Evolutionary conservation across 176 grass and related monocot genomes (phyloP).

Genomic region (Ensete ventricosum): DNA sequence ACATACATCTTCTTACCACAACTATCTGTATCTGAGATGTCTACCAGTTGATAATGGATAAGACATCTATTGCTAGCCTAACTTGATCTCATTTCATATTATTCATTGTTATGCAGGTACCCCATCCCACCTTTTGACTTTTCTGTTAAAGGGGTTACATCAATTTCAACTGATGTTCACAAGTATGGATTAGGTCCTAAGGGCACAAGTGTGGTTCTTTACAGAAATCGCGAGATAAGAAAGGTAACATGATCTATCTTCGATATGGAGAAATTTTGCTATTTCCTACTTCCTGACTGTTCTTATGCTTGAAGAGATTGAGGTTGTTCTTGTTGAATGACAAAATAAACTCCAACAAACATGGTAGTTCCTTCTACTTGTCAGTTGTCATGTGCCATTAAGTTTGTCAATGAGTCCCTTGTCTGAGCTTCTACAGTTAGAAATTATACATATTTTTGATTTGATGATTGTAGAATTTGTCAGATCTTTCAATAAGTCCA

Average conservation of each 20-base stretch:
- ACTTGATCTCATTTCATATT: background rate
- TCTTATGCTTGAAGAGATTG: background rate
- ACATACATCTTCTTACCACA: no score
- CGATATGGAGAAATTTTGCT: no score
- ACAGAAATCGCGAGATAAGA: slow-evolving; percentile 96
- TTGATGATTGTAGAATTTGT: no score
- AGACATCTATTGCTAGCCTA: background rate
- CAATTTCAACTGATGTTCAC: slow-evolving; percentile 93
- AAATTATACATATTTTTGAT: no score
- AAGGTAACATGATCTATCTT: slow-evolving; percentile 37
- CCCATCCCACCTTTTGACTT: slow-evolving; percentile 91
- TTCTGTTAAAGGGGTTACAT: slow-evolving; percentile 92
- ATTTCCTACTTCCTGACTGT: background rate
- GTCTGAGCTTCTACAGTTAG: no score
- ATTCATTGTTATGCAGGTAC: slow-evolving; percentile 46
- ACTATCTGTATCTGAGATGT: background rate
- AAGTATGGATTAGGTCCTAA: slow-evolving; percentile 97
- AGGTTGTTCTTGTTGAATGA: no score
- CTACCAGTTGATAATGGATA: background rate
- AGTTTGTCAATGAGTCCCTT: no score
- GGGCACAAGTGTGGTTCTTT: slow-evolving; percentile 87
- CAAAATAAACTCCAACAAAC: no score
- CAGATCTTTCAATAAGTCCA: no score
- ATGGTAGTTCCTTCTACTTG: no score
- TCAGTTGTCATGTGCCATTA: no score